Base-by-base conservation (phyloP, 352 stramenopile genomes). In the Blastocystis sp. region DNA sequence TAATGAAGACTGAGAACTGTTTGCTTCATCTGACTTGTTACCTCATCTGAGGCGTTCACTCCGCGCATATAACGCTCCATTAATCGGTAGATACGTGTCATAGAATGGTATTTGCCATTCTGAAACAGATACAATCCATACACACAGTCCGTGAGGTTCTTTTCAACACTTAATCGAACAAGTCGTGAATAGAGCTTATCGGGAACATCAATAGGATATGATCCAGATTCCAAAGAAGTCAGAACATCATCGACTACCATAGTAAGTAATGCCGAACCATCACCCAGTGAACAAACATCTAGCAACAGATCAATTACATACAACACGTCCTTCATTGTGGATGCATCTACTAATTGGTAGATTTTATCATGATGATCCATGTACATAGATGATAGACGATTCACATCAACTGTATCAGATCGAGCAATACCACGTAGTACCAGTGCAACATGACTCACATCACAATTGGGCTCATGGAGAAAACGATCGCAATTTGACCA, bases 281-380 rank as follows among this genome's bases (percentile, higher is more conserved):
- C 43, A 21, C 11, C 19, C 7, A 77, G 11, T 4, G 37, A 54
- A 42, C 32, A 42, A 29, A 77, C 19, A 54, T 77, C 65, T 0
- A 77, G 65, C 65, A 77, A 0, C 12, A 77, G 37, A 56, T 51
- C 43, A 29, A 77, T 56, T 29, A 51, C 29, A 35, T 58, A 77
- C 12, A 54, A 49, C n/a, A 54, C 43, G 11, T 77, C 65, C 27
- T 77, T 42, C 1, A 51, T 49, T 0, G 32, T 21, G 5, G 65
- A 77, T 7, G 7, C 19, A 1, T 42, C 29, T 6, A 37, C 19
- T 21, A 7, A 29, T 0, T 24, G 43, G 19, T 39, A 77, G 21
- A 77, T 29, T 9, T n/a, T 52, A 29, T 42, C 27, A 27, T 3
- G 7, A 49, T 51, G 7, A 19, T 77, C 65, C 32, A 52, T 35